A percentile compares a stretch with the other conserved stretches of the same genome.
phyloP scores from a whole-genome alignment of 345 rosid genomes.

The Bretschneidera sinensis region DNA sequence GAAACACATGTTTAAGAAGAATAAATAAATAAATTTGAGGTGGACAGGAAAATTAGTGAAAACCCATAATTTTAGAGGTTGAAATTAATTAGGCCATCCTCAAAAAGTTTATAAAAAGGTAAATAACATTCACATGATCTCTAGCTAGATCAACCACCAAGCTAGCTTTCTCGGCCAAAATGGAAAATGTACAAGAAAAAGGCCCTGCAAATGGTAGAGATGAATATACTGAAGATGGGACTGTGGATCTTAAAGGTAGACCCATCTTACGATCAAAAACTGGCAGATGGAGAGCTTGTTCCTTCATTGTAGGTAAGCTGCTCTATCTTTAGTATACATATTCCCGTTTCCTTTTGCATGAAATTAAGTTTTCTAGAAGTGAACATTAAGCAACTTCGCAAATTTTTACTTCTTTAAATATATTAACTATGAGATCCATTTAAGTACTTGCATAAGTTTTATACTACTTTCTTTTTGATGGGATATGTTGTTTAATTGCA shows the following conservation, averaged over 20 bases:
- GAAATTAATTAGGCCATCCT: no score
- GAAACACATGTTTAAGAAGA: background rate
- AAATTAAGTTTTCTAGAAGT: no score
- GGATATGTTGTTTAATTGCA: background rate
- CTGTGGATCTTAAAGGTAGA: slow-evolving; percentile 45
- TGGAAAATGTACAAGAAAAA: slow-evolving; percentile 29
- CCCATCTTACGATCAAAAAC: slow-evolving; percentile 48
- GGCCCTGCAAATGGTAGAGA: slow-evolving; percentile 22
- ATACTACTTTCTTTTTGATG: background rate
- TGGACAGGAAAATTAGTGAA: background rate
- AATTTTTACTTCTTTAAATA: no score
- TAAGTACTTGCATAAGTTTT: background rate
- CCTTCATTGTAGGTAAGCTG: slow-evolving; percentile 48
- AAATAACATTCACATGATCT: slow-evolving; percentile 14
- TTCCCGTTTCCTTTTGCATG: background rate
- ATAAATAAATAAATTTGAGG: background rate
- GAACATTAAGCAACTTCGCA: no score
- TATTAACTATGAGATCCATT: no score
- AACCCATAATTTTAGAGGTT: no score
- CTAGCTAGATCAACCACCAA: background rate
- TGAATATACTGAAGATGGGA: slow-evolving; percentile 51
- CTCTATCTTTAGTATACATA: background rate
- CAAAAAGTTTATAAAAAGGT: no score
- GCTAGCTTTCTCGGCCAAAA: slow-evolving; percentile 7
- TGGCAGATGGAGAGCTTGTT: slow-evolving; percentile 57